Base-by-base conservation (phyloP, 495 filamentous ascomycete species). In the Aspergillus baeticus region DNA sequence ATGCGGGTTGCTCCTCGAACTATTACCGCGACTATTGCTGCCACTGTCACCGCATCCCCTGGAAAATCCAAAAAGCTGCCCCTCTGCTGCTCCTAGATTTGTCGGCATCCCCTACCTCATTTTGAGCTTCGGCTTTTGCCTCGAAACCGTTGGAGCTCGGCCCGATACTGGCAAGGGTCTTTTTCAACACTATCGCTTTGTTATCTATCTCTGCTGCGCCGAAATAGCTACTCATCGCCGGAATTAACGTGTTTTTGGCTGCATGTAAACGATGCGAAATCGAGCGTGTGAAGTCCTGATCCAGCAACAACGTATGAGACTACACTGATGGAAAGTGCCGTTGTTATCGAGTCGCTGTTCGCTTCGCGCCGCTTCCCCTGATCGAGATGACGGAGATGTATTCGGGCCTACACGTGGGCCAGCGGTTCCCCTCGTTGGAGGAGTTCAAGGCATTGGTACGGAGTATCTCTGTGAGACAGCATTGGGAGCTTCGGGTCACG, bases 401-500 rank as follows among this genome's bases (percentile, higher is more conserved):
- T 62, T 76, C 75, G 26, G 73, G 73, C 59, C 71, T 76, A 60
- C 67, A 72, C 57, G 71, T 74, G 66, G 70, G 73, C 71, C 75
- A 76, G 46, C 70, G 68, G 22, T 78, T 78, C 53, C 55, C 61
- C 22, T 75, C 75, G 22, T 54, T 78, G 56, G 75, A 76, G 43
- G 75, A 75, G 1, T 76, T 78, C 63, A 76, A 76, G 53, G 62
- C 65, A 41, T 64, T 68, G 44, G 70, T 76, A 53, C 72, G 75
- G 44, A 75, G 66, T 55, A 76, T 78, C 58, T 76, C 75, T 13
- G 73, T 78, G 26, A 61, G 73, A 17, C 75, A 78, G 46, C 73
- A 78, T 54, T 78, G 75, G 75, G 73, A 78, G 57, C 69, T 78
- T 35, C 72, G 75, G 26, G 75, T 76, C 23, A 69, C 69, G 46